Base-by-base conservation (phyloP, 2,329 filamentous ascomycete genomes). In the Verticillium zaregamsianum region DNA sequence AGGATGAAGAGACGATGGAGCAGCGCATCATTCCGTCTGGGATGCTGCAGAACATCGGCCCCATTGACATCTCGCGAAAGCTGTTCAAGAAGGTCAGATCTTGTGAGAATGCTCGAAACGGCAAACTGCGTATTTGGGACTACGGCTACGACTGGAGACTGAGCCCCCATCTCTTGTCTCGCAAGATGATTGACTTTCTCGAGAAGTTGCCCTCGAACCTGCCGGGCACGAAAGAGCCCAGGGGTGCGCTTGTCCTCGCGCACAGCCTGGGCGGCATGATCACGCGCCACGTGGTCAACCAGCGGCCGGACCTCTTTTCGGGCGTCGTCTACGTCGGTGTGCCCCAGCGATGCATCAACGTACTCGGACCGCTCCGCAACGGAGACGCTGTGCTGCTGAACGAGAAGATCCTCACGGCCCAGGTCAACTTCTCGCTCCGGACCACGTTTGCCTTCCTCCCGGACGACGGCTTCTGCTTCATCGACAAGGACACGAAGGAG, bases 111-210 rank as follows among this genome's bases (percentile, higher is more conserved):
- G 87, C 86, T 2, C 83, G 85, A 59, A 82, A 79, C 4, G 92
- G 91, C 8, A 89, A 84, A 65, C 78, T 97, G 6, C 83, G 92
- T 56, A 84, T 97, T 1, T 93, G 93, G 80, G 90, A 97, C 68
- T 98, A 94, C 71, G 93, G 93, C 20, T 98, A 97, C 69, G 94
- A 98, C 75, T 98, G 94, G 94, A 85, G 94, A 17, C 79, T 97
- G 45, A 95, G 91, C 65, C 94, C 94, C 1, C 85, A 89, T 69
- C 79, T 92, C 1, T 82, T 95, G 0, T 93, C 90, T 3, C 80
- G 82, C 55, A 86, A 86, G 64, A 78, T 98, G n/a, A 85, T 89
- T 39, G 76, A 83, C 20, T 97, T 91, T 68, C 79, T 98, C 15
- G 86, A 90, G 70, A 80, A 77, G 2, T 79, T 98, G 1, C 90